These are phyloP conservation scores for Claviceps purpurea DNA, from an alignment of 2,329 filamentous ascomycete species.

Conservation along the genomic window DNA sequence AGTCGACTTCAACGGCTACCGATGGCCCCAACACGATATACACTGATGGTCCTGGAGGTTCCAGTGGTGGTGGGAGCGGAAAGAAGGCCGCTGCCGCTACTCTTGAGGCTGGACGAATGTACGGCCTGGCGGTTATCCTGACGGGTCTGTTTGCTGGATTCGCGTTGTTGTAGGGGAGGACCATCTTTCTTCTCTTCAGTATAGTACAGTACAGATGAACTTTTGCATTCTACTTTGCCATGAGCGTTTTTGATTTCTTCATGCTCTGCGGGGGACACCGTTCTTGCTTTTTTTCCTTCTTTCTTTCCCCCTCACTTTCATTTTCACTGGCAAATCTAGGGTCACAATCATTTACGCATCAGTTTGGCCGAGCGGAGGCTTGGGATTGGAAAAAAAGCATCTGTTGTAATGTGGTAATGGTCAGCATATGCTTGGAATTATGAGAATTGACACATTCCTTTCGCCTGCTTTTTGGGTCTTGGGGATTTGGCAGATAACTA, in stretches of 20 bases:
- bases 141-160: constrained; percentile 27
- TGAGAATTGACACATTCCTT: not conserved
- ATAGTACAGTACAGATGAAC: too few relatives aligned
- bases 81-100: constrained; percentile 17
- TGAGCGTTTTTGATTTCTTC: not conserved
- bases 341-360: not conserved
- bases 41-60: constrained; percentile 9
- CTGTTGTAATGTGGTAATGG: not conserved
- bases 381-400: too few relatives aligned
- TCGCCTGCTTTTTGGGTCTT: not conserved
- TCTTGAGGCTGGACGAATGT: constrained; percentile 22
- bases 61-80: constrained; percentile 9
- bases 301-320: not conserved
- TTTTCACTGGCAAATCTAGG: not conserved
- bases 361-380: not conserved
- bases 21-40: constrained; percentile 11
- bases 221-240: not conserved
- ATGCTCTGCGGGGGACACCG: not conserved
- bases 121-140: constrained; percentile 25
- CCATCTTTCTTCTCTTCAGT: not conserved
- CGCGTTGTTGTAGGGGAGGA: constrained; percentile 21
- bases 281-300: not conserved
- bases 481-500: too few relatives aligned
- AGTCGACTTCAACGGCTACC: constrained; percentile 25
- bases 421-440: not conserved